phyloP scores from a whole-genome alignment of 306 rosid species.

The Pterocarpus santalinus region DNA sequence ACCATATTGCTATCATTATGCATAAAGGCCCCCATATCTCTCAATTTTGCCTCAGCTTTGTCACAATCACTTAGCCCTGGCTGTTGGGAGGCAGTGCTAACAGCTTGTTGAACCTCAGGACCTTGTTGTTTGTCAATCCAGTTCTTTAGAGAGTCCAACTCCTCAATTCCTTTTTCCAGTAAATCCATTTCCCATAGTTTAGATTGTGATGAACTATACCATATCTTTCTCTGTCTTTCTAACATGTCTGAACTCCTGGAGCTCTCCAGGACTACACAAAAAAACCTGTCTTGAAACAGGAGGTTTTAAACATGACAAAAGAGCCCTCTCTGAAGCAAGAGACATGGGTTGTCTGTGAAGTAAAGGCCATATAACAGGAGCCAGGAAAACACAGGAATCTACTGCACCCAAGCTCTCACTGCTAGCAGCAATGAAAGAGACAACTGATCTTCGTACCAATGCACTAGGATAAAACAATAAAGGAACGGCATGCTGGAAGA shows the following conservation, averaged over 20 bases:
- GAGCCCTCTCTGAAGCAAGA: slow-evolving; percentile 83
- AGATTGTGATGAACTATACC: slow-evolving; percentile 91
- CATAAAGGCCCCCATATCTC: slow-evolving; percentile 74
- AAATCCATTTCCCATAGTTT: slow-evolving; percentile 93
- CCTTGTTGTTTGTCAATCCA: slow-evolving; percentile 72
- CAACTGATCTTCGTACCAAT: slow-evolving; percentile 93
- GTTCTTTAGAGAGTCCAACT: slow-evolving; percentile 64
- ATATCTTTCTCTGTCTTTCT: slow-evolving; percentile 96
- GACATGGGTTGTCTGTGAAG: slow-evolving; percentile 92
- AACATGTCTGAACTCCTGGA: slow-evolving; percentile 96
- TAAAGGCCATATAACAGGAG: slow-evolving; percentile 87
- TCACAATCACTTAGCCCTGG: slow-evolving; percentile 70
- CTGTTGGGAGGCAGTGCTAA: slow-evolving; percentile 60
- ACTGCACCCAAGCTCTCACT: slow-evolving; percentile 92
- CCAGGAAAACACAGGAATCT: slow-evolving; percentile 94
- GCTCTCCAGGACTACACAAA: slow-evolving; percentile 79
- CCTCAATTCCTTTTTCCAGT: slow-evolving; percentile 75
- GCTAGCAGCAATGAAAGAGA: slow-evolving; percentile 90
- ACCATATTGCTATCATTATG: slow-evolving; percentile 62
- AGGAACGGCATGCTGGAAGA: slow-evolving; percentile 85
- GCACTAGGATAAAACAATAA: slow-evolving; percentile 89
- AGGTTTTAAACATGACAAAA: slow-evolving; percentile 82
- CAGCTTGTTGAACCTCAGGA: slow-evolving; percentile 60
- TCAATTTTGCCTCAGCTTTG: slow-evolving; percentile 73
- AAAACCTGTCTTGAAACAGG: slow-evolving; percentile 85